Evolutionary conservation across 2,329 filamentous ascomycete genomes (phyloP).

Genomic region (Zymoseptoria ardabiliae): DNA sequence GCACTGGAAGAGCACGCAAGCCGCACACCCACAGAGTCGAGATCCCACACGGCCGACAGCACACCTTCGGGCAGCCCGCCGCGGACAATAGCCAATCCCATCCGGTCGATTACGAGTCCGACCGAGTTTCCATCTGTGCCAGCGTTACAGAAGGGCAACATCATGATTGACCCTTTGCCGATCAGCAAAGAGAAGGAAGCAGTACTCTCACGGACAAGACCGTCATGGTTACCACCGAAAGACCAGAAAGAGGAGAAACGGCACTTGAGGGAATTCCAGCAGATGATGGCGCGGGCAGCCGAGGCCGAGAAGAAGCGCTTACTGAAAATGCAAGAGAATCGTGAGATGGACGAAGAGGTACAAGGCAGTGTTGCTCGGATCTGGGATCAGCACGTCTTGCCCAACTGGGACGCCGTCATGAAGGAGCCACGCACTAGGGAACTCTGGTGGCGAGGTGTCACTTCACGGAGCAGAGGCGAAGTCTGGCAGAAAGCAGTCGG

Average conservation of each 20-base stretch:
- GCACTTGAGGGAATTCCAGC: slow-evolving; percentile 78
- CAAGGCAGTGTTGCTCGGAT: slow-evolving; percentile 47
- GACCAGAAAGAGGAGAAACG: slow-evolving; percentile 84
- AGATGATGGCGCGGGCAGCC: slow-evolving; percentile 63
- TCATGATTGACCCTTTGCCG: slow-evolving; percentile 77
- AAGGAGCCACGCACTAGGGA: slow-evolving; percentile 63
- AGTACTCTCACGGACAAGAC: slow-evolving; percentile 66
- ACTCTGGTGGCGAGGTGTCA: slow-evolving; percentile 75
- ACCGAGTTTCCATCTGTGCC: slow-evolving; percentile 45
- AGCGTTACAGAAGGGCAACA: slow-evolving; percentile 63
- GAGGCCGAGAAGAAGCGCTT: slow-evolving; percentile 50
- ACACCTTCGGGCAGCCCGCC: slow-evolving; percentile 24
- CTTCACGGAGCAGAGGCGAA: slow-evolving; percentile 59
- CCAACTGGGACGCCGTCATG: slow-evolving; percentile 67
- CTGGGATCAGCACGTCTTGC: slow-evolving; percentile 71
- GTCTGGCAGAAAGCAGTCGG: slow-evolving; percentile 68
- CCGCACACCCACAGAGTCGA: slow-evolving; percentile 39
- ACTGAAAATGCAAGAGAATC: slow-evolving; percentile 44
- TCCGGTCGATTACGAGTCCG: slow-evolving; percentile 22
- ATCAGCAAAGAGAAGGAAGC: slow-evolving; percentile 83
- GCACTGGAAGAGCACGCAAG: slow-evolving; percentile 74
- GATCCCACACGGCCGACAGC: slow-evolving; percentile 12
- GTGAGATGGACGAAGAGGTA: slow-evolving; percentile 46
- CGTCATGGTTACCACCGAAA: slow-evolving; percentile 80
- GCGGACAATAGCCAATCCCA: slow-evolving; percentile 17